Evolutionary conservation across 768 basidiomycete genomes (phyloP), one percentile per base, ranked within the genome.

Genomic region (Termitomyces eurrhizus): DNA sequence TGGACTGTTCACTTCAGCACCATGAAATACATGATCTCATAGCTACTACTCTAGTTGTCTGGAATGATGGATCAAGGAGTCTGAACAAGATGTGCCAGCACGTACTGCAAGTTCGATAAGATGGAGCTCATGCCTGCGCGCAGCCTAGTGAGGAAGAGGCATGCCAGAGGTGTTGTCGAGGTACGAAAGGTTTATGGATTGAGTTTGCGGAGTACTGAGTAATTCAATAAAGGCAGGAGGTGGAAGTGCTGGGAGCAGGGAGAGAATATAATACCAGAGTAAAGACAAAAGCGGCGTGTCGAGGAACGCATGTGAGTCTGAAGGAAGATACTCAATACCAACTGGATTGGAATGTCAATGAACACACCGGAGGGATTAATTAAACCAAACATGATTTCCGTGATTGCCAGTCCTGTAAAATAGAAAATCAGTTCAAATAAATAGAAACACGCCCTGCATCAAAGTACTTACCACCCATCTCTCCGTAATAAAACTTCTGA

Each of bases 71-170:
- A n/a, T n/a, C n/a, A n/a, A n/a, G n/a, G n/a, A n/a, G n/a, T n/a
- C n/a, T n/a, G n/a, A n/a, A n/a, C n/a, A n/a, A n/a, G n/a, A n/a
- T n/a, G n/a, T n/a, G n/a, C n/a, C n/a, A n/a, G n/a, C n/a, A n/a
- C n/a, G n/a, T n/a, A n/a, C n/a, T n/a, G n/a, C n/a, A n/a, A n/a
- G n/a, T n/a, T 96, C 92, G 32, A 96, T 84, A 21, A 96, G 74
- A 4, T 86, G 79, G 24, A 96, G 74, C 67, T 97, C 93, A 61
- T 88, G 88, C 16, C 93, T 80, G 39, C 83, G 78, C 0, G 92
- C 91, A 1, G 94, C 93, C 71, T 95, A 94, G 64, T 98, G 95
- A 0, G 97, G 78, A 6, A 97, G 73, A 0, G 91, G 86, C 3
- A 82, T 80, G 0, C 95, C 94, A 2, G 86, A 82, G n/a, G 80